Base-by-base conservation (phyloP, 129 eudicot genomes). In the Flaveria bidentis region DNA sequence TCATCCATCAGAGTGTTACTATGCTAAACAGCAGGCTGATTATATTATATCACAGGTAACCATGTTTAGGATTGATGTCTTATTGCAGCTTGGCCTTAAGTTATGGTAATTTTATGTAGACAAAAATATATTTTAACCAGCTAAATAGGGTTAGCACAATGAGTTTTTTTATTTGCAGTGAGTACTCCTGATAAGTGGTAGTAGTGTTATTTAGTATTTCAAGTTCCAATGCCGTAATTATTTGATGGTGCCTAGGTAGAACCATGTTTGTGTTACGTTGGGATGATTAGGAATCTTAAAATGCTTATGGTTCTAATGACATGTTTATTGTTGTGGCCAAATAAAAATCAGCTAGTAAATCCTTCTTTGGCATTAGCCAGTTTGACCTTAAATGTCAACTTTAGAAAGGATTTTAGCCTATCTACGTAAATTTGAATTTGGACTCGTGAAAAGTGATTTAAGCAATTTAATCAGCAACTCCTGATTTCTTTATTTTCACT, bases 1-100 rank as follows among this genome's bases (percentile, higher is more conserved):
- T 85, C 99, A 94, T 81, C 99, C 99, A 41, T 83, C 97, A 4
- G 99, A 94, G 79, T 97, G 81, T 44, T 94, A 94, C 72, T 94
- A 94, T 83, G 99, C 99, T 16, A 91, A 91, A 76, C 96, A 94
- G 79, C 99, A 94, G 78, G 91, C 97, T 44, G 96, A 89, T 80
- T 94, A 94, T 83, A 89, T 87, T 76, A 89, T 91, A 73, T 90
- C 91, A 57, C 99, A 94, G 96, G 96, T 94, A 83, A 66, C 62
- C 62, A 12, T 47, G 16, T 47, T 47, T 10, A 9, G 23, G 14
- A 23, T 72, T 60, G 42, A 5, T 51, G 17, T 45, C 13, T 45
- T 45, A 1, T 45, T 7, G 49, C 39, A 36, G 41, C 41, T 36
- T 36, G 41, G 7, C 41, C 41, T 36, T 36, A 45, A 45, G 50